Evolutionary conservation across 768 basidiomycete species (phyloP), one percentile per base, ranked within the genome.

Genomic region (Leucogyrophana mollusca): DNA sequence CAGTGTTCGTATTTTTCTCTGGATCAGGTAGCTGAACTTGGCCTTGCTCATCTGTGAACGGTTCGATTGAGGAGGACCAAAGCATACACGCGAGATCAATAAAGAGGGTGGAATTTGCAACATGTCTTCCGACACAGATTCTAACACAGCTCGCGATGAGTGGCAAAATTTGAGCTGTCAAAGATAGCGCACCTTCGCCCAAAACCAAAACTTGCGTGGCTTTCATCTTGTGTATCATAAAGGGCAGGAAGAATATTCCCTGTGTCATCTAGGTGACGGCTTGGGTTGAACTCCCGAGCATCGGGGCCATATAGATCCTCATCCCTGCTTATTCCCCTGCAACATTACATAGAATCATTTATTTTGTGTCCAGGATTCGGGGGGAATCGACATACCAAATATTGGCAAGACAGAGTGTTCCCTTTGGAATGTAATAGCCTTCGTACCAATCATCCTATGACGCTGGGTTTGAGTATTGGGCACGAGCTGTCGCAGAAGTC

Each of bases 281-380:
- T 65, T 1, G 75, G 77, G 4, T 61, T 60, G 54, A 77, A 78
- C 33, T 66, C 59, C 21, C 57, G 66, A n/a, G 74, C 72, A 33
- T 73, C 69, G 2, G 60, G 40, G 4, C 80, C 79, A 72, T 76
- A 80, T 18, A 74, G 49, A 3, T 49, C 57, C 18, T 59, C 54
- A 3, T 71, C 68, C 10, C 60, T 53, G 53, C 80, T 78, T 23
- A 80, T 62, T 36, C 53, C 56, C 24, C 56, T 32, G 32, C n/a
- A n/a, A n/a, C n/a, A n/a, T n/a, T n/a, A n/a, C n/a, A n/a, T n/a
- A 24, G 6, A 18, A 41, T 9, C 16, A 18, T 25, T 3, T 25
- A 24, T 8, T 6, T 9, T 25, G 6, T 25, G 51, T 34, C 74
- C 65, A 1, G 75, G 69, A 6, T 72, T 57, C 13, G 60, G 58